Evolutionary conservation across 2,329 filamentous ascomycete species (phyloP).

Genomic region (Aspergillus novoparasiticus): DNA sequence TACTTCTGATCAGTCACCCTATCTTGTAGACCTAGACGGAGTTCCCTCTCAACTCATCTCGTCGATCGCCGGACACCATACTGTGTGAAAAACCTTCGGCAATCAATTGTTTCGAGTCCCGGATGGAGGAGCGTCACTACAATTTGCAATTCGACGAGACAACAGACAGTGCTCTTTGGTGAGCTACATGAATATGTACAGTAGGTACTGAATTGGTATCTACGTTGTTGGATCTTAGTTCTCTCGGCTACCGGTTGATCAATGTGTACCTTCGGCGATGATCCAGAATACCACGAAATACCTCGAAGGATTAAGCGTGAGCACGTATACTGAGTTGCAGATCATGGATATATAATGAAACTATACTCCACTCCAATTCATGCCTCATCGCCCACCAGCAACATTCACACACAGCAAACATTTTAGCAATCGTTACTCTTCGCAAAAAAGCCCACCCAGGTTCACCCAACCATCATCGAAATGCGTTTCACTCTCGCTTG

Average conservation of each 20-base stretch:
- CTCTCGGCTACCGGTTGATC: not conserved
- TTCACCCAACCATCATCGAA: not conserved
- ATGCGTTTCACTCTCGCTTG: not conserved
- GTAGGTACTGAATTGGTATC: not conserved
- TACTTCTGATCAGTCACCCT: no score
- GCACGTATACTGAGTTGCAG: fast-evolving
- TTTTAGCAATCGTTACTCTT: fast-evolving
- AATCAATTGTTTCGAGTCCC: not conserved
- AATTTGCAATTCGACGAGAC: not conserved
- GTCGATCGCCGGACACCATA: not conserved
- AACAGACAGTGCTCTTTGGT: not conserved
- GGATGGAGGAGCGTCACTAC: not conserved
- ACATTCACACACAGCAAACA: not conserved
- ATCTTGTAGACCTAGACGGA: not conserved
- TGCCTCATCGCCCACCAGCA: not conserved
- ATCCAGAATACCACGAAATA: not conserved
- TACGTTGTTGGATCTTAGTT: fast-evolving
- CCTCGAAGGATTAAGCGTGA: fast-evolving
- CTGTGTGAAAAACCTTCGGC: not conserved
- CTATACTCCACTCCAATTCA: fast-evolving
- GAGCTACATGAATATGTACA: not conserved
- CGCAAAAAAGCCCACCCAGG: not conserved
- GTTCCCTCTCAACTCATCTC: not conserved
- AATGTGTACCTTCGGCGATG: not conserved
- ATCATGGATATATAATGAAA: not conserved